A percentile compares a stretch with the other conserved stretches of the same genome.
Evolutionary conservation across 75 land plant genomes (phyloP).

Genomic region (Pseudotsuga menziesii): DNA sequence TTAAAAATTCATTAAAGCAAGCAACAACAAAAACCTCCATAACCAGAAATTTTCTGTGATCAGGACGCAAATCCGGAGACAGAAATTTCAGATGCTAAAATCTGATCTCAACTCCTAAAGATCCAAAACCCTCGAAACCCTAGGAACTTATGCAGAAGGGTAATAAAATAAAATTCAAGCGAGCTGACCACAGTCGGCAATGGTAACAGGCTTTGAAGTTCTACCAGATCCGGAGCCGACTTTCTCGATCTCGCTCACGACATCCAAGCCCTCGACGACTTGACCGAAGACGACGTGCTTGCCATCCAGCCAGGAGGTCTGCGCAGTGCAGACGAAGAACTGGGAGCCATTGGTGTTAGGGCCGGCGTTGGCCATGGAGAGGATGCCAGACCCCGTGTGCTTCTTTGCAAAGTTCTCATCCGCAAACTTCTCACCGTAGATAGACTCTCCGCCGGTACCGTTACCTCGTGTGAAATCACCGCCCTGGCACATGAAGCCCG

Average conservation of each 20-base stretch:
- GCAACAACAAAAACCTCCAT: too few relatives aligned
- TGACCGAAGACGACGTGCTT: constrained; percentile 82
- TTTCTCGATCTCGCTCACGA: constrained; percentile 55
- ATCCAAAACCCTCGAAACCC: too few relatives aligned
- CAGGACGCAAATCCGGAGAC: too few relatives aligned
- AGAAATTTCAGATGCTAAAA: too few relatives aligned
- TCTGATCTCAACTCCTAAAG: too few relatives aligned
- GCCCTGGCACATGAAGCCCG: constrained; percentile 58
- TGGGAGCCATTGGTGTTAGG: constrained; percentile 75
- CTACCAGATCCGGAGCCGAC: constrained; percentile 48
- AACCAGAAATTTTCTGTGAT: too few relatives aligned
- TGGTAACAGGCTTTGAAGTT: constrained; percentile 32
- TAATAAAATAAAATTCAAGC: neutral
- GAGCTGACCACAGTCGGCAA: constrained; percentile 67
- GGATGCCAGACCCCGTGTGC: constrained; percentile 69
- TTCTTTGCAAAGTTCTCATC: constrained; percentile 70
- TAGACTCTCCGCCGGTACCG: constrained; percentile 85
- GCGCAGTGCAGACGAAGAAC: constrained; percentile 76
- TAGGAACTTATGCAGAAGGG: neutral
- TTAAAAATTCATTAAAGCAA: too few relatives aligned
- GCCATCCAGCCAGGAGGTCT: constrained; percentile 70
- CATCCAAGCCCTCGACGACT: constrained; percentile 61
- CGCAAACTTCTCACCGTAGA: constrained; percentile 64
- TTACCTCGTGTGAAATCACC: constrained; percentile 34
- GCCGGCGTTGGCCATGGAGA: constrained; percentile 84